Evolutionary conservation across 768 basidiomycete species (phyloP).

Genomic region (Clitopilus hobsonii): DNA sequence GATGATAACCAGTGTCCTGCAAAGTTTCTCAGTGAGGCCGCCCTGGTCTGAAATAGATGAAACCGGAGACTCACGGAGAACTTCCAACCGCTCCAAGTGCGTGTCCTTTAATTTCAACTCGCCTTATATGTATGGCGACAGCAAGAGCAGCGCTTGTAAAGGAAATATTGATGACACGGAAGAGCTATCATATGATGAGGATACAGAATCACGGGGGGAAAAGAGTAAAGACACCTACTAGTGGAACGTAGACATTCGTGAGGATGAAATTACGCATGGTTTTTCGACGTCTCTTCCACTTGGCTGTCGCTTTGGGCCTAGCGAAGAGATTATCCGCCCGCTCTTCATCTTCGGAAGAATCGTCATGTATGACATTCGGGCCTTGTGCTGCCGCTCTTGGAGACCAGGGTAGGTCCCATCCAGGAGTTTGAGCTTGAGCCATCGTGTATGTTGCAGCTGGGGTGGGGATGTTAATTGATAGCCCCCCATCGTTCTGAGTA

Average conservation of each 20-base stretch:
- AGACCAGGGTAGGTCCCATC: slow-evolving; percentile 70
- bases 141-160: slow-evolving; percentile 78
- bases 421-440: slow-evolving; percentile 53
- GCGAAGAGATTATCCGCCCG: slow-evolving; percentile 6
- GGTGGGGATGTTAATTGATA: slow-evolving; percentile 29
- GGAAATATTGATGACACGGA: slow-evolving; percentile 79
- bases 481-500: slow-evolving; percentile 19
- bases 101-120: slow-evolving; percentile 41
- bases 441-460: slow-evolving; percentile 43
- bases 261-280: slow-evolving; percentile 63
- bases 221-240: slow-evolving; percentile 44
- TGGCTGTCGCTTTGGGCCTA: slow-evolving; percentile 20
- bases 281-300: slow-evolving; percentile 36
- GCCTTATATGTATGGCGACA: slow-evolving; percentile 72
- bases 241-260: slow-evolving; percentile 70
- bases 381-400: slow-evolving; percentile 38
- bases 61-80: slow-evolving; percentile 60
- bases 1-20: slow-evolving; percentile 76
- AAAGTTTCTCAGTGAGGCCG: background rate
- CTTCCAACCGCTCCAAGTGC: slow-evolving; percentile 75
- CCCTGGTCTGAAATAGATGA: background rate
- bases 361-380: slow-evolving; percentile 21
- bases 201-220: slow-evolving; percentile 9
- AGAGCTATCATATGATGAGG: slow-evolving; percentile 46
- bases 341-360: background rate